Evolutionary conservation across 1,284 basidiomycete species (phyloP), one percentile per base, ranked within the genome.

Genomic region (Vanrija sp.): DNA sequence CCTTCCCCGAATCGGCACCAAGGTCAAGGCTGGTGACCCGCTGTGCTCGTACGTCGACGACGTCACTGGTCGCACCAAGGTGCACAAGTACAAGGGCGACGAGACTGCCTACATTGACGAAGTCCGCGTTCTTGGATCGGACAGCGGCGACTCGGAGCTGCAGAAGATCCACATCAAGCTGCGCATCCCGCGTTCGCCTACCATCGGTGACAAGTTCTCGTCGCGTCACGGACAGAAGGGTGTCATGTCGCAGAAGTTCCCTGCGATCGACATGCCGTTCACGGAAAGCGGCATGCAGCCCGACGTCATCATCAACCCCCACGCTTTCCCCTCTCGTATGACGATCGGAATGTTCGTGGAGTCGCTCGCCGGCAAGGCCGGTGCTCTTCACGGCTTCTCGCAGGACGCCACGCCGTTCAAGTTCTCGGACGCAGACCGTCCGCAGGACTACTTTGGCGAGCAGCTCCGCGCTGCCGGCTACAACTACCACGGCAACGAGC

Each of bases 341-440:
- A 99, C 96, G 7, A 99, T 99, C 68, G 96, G 96, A 57, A 99
- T 99, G 96, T 86, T 98, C 72, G 93, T 99, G 61, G 96, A 99
- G 82, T 94, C 90, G 77, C 88, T 98, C 85, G 96, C 96, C 1
- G 96, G 94, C 42, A 99, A 99, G 76, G 89, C 95, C 1, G 96
- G 96, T 58, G 91, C 95, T 3, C 90, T 98, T 88, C 96, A 98
- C 69, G 96, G 96, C 43, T 82, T 98, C 39, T 91, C 94, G 5
- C 96, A 99, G 75, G 96, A 99, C 78, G 95, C 91, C 15, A 98
- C 96, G 23, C 96, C 94, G 23, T 97, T 97, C 83, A 88, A 89
- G 90, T 99, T 98, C 78, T 88, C 88, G 29, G 96, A 99, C 77
- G 84, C 91, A 66, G 94, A 98, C 73, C 93, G 91, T 18, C 96